Evolutionary conservation across 192 early-diverging fungal species (phyloP).

Genomic region (Diversispora eburnea): DNA sequence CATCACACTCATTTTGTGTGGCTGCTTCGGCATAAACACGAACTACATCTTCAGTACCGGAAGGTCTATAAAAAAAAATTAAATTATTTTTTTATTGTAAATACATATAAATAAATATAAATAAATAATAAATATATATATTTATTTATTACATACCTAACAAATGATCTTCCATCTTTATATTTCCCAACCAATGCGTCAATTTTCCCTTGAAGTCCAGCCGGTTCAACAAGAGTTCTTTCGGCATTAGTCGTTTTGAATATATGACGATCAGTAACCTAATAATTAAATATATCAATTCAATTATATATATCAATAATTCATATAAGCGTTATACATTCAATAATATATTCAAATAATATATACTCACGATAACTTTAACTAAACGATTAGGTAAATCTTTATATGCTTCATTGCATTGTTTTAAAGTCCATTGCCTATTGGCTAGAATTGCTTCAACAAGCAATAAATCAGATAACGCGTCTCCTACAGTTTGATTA

Average conservation of each 20-base stretch:
- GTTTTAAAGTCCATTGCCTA: slow-evolving; percentile 72
- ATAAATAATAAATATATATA: background rate
- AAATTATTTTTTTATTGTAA: background rate
- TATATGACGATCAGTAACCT: slow-evolving; percentile 70
- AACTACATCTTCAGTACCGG: slow-evolving; percentile 98
- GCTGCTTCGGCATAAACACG: slow-evolving; percentile 99
- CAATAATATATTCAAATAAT: background rate
- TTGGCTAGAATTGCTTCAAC: slow-evolving; percentile 89
- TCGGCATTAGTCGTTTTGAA: slow-evolving; percentile 98
- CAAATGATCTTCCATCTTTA: slow-evolving; percentile 88
- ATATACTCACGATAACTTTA: slow-evolving; percentile 81
- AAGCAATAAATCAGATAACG: slow-evolving; percentile 93
- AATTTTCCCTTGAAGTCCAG: slow-evolving; percentile 81
- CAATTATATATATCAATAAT: slow-evolving; percentile 11
- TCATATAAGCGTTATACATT: background rate
- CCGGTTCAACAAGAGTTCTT: slow-evolving; percentile 83
- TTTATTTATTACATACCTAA: slow-evolving; percentile 51
- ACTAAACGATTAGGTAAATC: slow-evolving; percentile 93
- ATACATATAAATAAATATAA: background rate
- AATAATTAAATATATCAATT: background rate
- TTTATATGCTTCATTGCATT: slow-evolving; percentile 93
- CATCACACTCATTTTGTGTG: slow-evolving; percentile 84
- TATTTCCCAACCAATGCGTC: slow-evolving; percentile 81
- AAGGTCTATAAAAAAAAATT: slow-evolving; percentile 57
- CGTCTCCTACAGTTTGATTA: slow-evolving; percentile 99